These are phyloP conservation scores for Didymella sp. DNA, from an alignment of 2,329 filamentous ascomycete species.

Conservation along the genomic window DNA sequence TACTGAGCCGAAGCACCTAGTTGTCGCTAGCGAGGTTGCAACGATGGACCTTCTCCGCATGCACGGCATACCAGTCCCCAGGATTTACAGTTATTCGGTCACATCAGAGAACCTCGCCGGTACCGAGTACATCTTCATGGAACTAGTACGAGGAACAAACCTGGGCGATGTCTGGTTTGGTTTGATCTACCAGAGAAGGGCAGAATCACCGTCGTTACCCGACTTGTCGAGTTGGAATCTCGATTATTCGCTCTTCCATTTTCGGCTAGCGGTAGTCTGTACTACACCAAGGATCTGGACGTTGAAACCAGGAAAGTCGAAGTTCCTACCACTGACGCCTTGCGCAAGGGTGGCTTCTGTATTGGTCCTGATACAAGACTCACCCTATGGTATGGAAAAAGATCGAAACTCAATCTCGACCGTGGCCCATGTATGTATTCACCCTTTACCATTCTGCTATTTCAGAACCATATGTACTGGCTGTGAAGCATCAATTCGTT, in stretches of 20 bases:
- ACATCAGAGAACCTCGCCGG: conserved; percentile 48
- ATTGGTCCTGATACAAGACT: conserved; percentile 42
- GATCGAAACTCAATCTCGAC: conserved; percentile 30
- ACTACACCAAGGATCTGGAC: conserved; percentile 30
- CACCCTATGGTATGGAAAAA: conserved; percentile 41
- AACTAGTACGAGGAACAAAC: conserved; percentile 43
- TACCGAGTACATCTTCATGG: conserved; percentile 51
- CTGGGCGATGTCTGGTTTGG: conserved; percentile 50
- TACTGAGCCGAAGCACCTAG: conserved; percentile 33
- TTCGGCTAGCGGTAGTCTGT: conserved; percentile 47
- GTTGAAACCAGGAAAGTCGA: conserved; percentile 21
- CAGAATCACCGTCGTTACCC: conserved; percentile 31
- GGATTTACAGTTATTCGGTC: conserved; percentile 46
- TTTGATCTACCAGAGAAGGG: conserved; percentile 33
- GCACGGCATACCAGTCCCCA: conserved; percentile 47
- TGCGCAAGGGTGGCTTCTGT: conserved; percentile 28
- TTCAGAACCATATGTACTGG: background rate
- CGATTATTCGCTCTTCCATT: conserved; percentile 35
- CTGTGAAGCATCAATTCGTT: background rate
- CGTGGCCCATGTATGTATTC: conserved; percentile 45
- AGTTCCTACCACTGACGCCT: conserved; percentile 16
- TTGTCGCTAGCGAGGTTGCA: conserved; percentile 50
- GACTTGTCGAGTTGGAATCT: conserved; percentile 41
- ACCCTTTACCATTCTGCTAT: background rate
- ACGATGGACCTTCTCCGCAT: conserved; percentile 46